phyloP scores from a whole-genome alignment of 139 green algal species.

The Eudorina sp. region DNA sequence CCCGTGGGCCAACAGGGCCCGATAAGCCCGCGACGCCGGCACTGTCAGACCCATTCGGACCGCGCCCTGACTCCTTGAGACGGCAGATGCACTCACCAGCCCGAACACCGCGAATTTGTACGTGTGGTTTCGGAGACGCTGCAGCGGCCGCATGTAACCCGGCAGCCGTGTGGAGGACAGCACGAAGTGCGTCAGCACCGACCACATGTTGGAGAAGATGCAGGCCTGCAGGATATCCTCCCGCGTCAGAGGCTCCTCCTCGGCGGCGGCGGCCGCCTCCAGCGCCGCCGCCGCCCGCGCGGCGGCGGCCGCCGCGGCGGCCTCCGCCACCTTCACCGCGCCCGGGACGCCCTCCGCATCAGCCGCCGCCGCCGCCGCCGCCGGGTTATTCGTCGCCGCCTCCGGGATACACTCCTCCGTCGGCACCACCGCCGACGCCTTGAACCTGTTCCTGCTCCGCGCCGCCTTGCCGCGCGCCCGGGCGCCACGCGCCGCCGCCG shows the following conservation, averaged over 20 bases:
- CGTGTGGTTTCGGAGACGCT: background rate
- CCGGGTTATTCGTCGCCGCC: too few species aligned
- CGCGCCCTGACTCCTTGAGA: too few species aligned
- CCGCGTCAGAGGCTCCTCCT: background rate
- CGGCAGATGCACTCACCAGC: background rate
- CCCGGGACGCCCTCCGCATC: background rate
- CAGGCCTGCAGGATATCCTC: constrained; percentile 35
- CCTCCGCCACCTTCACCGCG: background rate
- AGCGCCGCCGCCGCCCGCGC: background rate
- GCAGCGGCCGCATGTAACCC: constrained; percentile 3
- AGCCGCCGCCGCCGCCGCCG: too few species aligned
- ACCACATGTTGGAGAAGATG: constrained; percentile 46
- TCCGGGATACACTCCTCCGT: too few species aligned
- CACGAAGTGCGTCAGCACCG: constrained; percentile 21
- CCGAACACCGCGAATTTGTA: constrained; percentile 13
- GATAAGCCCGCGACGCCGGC: too few species aligned
- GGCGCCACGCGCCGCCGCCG: background rate
- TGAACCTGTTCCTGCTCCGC: background rate
- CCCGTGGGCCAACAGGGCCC: too few species aligned
- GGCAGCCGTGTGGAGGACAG: constrained; percentile 10
- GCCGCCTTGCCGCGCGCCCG: background rate
- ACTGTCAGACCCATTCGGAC: too few species aligned
- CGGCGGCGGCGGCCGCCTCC: background rate
- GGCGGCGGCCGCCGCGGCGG: background rate
- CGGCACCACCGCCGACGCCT: background rate